Evolutionary conservation across 78 protist genomes (phyloP).

Genomic region (Chrysochromulina parva): DNA sequence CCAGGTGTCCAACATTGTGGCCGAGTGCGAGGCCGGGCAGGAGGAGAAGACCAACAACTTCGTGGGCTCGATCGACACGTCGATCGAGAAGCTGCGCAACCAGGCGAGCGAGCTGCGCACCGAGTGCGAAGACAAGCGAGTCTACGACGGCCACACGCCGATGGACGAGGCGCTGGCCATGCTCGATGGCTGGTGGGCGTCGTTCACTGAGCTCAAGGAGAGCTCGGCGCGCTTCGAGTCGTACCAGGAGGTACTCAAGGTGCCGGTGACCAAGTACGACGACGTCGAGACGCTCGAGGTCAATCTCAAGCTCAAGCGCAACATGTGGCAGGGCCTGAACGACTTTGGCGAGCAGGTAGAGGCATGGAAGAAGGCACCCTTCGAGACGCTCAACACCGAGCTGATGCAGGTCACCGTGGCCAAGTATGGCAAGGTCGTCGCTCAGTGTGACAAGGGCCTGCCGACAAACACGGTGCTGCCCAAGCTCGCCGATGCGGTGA

Average conservation of each 20-base stretch:
- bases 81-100: background rate
- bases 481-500: constrained; percentile 20
- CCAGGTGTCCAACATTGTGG: background rate
- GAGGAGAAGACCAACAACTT: constrained; percentile 24
- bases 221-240: background rate
- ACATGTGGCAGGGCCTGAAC: constrained; percentile 17
- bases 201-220: background rate
- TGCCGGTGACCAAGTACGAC: background rate
- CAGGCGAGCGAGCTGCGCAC: background rate
- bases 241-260: constrained; percentile 22
- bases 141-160: background rate
- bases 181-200: background rate
- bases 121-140: background rate
- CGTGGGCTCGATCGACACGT: constrained; percentile 38
- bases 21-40: constrained; percentile 6
- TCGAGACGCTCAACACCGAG: constrained; percentile 25
- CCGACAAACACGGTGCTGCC: constrained; percentile 35
- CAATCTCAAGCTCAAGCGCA: background rate
- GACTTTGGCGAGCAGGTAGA: constrained; percentile 36
- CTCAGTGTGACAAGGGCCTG: constrained; percentile 13
- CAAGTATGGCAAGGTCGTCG: constrained; percentile 2
- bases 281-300: background rate
- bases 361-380: constrained; percentile 7
- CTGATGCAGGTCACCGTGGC: background rate
- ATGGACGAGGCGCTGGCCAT: background rate